These are phyloP conservation scores for Apocynum venetum DNA, from an alignment of 257 asterid species.

Conservation along the genomic window DNA sequence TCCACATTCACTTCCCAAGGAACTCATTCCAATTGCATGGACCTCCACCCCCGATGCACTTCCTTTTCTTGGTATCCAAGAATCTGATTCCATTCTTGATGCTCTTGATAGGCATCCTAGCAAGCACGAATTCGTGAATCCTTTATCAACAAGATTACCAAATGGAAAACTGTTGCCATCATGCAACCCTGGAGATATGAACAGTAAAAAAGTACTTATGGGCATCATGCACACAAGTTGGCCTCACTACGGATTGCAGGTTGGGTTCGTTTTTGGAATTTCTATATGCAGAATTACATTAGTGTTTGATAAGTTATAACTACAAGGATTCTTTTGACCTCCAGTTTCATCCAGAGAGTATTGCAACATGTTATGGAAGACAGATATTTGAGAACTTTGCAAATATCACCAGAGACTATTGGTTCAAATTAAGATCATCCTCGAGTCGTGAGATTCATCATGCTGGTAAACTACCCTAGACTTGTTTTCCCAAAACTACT, in stretches of 20 bases:
- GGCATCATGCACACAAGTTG: conserved; percentile 86
- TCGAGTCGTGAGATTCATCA: conserved; percentile 35
- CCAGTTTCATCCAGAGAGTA: conserved; percentile 97
- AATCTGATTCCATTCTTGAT: conserved; percentile 28
- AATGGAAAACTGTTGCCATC: conserved; percentile 31
- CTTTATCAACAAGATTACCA: conserved; percentile 26
- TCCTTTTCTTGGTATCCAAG: conserved; percentile 48
- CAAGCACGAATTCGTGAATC: conserved; percentile 23
- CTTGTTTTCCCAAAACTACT: neutral
- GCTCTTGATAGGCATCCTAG: conserved; percentile 37
- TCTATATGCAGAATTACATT: neutral
- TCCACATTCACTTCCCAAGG: conserved; percentile 74
- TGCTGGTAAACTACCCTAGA: conserved; percentile 57
- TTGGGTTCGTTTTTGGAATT: conserved; percentile 21
- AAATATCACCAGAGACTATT: conserved; percentile 74
- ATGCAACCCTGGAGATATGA: conserved; percentile 34
- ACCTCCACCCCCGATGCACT: conserved; percentile 54
- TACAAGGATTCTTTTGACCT: conserved; percentile 15
- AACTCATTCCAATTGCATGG: conserved; percentile 96
- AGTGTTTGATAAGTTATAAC: conserved; percentile 9
- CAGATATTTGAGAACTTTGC: conserved; percentile 83
- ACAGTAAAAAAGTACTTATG: conserved; percentile 61
- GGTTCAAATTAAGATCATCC: conserved; percentile 62
- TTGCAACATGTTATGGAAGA: conserved; percentile 81
- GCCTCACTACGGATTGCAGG: conserved; percentile 99